Evolutionary conservation across 31 red algal genomes (phyloP).

Genomic region (Bonnemaisonia californica): DNA sequence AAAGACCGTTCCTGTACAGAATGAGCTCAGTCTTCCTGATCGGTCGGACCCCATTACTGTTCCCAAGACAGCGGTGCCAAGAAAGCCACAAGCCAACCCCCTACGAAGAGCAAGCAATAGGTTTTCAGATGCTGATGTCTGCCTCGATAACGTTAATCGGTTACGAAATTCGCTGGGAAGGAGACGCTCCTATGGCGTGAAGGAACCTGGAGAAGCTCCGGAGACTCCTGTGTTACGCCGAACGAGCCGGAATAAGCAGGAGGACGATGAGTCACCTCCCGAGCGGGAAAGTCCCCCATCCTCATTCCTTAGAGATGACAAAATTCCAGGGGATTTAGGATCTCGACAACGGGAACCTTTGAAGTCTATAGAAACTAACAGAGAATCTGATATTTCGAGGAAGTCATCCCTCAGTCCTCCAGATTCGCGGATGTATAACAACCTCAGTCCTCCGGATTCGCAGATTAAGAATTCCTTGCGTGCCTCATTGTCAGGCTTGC

Average conservation of each 20-base stretch:
- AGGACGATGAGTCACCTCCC: constrained; percentile 4
- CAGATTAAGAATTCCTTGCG: too few species aligned
- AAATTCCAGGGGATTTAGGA: constrained; percentile 25
- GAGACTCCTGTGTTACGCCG: constrained; percentile 31
- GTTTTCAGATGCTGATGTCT: constrained; percentile 44
- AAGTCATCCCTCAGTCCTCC: too few species aligned
- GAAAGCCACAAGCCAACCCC: neutral
- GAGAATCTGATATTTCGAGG: too few species aligned
- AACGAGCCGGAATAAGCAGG: neutral
- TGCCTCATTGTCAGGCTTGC: too few species aligned
- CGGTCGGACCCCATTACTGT: neutral
- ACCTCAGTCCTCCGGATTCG: too few species aligned
- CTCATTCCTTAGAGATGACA: constrained; percentile 21
- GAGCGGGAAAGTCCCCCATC: neutral
- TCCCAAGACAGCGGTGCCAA: neutral
- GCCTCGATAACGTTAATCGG: constrained; percentile 41
- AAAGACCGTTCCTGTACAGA: too few species aligned
- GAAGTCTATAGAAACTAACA: too few species aligned
- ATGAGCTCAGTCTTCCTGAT: too few species aligned
- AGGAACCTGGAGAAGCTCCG: constrained; percentile 27
- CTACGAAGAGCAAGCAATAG: constrained; percentile 28
- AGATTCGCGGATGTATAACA: too few species aligned
- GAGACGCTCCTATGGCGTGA: constrained; percentile 29
- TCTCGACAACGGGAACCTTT: too few species aligned
- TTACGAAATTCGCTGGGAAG: constrained; percentile 42